Base-by-base conservation (phyloP, 257 asterid species). In the Primulina eburnea region DNA sequence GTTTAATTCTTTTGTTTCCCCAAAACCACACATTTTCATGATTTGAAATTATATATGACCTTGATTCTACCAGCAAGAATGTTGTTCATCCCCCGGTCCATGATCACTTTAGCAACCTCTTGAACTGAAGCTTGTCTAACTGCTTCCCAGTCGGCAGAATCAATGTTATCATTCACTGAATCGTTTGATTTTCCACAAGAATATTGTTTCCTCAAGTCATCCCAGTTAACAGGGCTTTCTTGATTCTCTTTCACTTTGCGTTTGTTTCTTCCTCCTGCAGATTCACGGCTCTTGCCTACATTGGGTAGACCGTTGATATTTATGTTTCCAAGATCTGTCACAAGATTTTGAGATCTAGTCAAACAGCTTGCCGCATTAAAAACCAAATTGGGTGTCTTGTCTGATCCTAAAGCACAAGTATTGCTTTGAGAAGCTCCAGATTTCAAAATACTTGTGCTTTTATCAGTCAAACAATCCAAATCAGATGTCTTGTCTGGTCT, bases 101-200 rank as follows among this genome's bases (percentile, higher is more conserved):
- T 17, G 0, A 89, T 85, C 17, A 66, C 67, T 4, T 72, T 5
- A 37, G 86, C 75, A 17, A 91, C 18, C 29, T 77, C 83, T 4
- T 5, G 29, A 10, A 40, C 64, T 0, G 85, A 6, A 2, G 90
- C 88, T 62, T 67, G 57, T 68, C 85, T 79, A 18, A 89, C 83
- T 0, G 86, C 89, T 30, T 82, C 85, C 95, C 92, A 88, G 20
- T 91, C 68, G 33, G 84, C 79, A 33, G 85, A 71, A 76, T 87
- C 96, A 17, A 32, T 18, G 8, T 53, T 65, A 34, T 18, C 2
- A 1, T 66, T 16, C 0, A 20, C 30, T 66, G 55, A 4, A 47
- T 47, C 20, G 14, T 47, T 47, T 47, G 55, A 47, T 12, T 47
- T 47, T n/a, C 52, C 52, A 47, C 18, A 0, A 47, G 55, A 47